Percentiles rank a stretch among this genome's conserved stretches.
Evolutionary conservation across 129 eudicot genomes (phyloP).

Genomic region (Ambrosia trifida): DNA sequence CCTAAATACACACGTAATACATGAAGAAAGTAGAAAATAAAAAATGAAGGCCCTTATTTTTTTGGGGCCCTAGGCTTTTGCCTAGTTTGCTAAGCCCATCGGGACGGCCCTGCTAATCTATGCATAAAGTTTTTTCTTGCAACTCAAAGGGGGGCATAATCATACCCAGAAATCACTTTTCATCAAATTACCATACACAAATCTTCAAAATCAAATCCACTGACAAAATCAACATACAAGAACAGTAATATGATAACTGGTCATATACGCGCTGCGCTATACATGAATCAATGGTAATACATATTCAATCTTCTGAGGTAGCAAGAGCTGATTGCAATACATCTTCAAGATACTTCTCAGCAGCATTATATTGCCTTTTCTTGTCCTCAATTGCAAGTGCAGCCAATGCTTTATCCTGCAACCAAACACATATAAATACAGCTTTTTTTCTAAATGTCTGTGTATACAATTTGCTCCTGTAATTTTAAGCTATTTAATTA

Average conservation of each 20-base stretch:
- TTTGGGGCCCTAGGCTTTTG: no score
- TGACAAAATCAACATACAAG: not conserved
- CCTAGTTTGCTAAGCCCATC: no score
- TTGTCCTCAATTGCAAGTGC: conserved; percentile 96
- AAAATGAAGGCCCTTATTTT: no score
- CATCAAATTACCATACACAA: no score
- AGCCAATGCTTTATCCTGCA: conserved; percentile 95
- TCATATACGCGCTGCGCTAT: not conserved
- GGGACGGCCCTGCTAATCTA: no score
- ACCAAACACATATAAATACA: not conserved
- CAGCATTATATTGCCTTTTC: conserved; percentile 89
- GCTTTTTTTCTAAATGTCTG: not conserved
- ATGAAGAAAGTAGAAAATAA: no score
- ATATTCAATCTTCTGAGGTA: conserved; percentile 40
- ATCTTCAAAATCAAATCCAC: not conserved
- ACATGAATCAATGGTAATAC: conserved; percentile 5
- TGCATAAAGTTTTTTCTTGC: no score
- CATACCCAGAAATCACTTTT: no score
- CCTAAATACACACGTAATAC: no score
- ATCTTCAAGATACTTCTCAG: conserved; percentile 94
- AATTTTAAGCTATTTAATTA: not conserved
- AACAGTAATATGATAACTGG: conserved; percentile 4
- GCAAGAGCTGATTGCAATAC: conserved; percentile 92
- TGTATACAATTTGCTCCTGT: not conserved
- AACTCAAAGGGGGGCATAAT: no score